Conservation (phyloP, 73 alveolate genomes). For the Uronychia setigera region DNA sequence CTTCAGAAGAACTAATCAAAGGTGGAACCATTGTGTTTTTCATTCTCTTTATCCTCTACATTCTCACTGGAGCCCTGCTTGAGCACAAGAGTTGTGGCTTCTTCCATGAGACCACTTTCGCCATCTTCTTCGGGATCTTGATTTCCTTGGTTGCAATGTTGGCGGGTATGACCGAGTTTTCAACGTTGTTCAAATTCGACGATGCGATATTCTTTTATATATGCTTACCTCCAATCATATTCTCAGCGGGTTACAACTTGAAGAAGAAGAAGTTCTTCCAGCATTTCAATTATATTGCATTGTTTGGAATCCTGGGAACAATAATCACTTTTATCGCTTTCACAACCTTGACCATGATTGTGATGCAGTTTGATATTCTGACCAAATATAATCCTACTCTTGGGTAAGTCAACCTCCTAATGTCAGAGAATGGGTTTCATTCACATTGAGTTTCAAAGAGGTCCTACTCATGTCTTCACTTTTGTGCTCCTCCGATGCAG, state of each 20-base stretch:
- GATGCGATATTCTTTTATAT: constrained; percentile 77
- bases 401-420: constrained; percentile 22
- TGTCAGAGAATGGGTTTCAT: constrained; percentile 22
- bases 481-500: constrained; percentile 93
- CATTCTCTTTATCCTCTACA: constrained; percentile 3
- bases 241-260: constrained; percentile 92
- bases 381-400: constrained; percentile 21
- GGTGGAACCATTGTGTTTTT: constrained; percentile 9
- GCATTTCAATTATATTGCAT: constrained; percentile 88
- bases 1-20: background rate
- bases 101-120: constrained; percentile 29
- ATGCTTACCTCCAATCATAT: constrained; percentile 87
- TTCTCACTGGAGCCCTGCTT: constrained; percentile 11
- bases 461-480: constrained; percentile 85
- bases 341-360: constrained; percentile 76
- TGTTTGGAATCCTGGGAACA: constrained; percentile 97
- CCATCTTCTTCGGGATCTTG: constrained; percentile 24
- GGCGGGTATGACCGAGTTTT: constrained; percentile 4
- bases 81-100: constrained; percentile 7
- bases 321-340: constrained; percentile 84
- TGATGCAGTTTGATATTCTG: constrained; percentile 56
- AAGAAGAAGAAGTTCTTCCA: constrained; percentile 90
- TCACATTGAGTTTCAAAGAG: constrained; percentile 61
- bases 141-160: constrained; percentile 12
- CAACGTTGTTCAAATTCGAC: background rate